phyloP scores from a whole-genome alignment of 1,284 basidiomycete genomes.

The Ganoderma multipileum region DNA sequence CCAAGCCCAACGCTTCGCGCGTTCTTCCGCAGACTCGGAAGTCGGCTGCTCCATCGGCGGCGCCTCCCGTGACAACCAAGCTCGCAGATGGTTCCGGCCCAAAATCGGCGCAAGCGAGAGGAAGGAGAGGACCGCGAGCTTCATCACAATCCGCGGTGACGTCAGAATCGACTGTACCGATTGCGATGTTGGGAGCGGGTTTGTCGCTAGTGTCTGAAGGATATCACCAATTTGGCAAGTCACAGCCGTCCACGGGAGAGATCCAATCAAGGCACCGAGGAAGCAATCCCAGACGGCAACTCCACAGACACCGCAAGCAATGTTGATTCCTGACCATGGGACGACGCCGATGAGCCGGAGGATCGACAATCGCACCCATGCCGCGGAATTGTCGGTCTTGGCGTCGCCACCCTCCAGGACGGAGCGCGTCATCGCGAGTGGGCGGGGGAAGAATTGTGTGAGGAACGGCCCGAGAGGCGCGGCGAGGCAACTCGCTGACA shows the following conservation, averaged over 20 bases:
- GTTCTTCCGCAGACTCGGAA: conserved; percentile 38
- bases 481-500: conserved; percentile 79
- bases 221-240: conserved; percentile 91
- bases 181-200: conserved; percentile 69
- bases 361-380: conserved; percentile 87
- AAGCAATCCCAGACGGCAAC: conserved; percentile 79
- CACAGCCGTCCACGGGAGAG: conserved; percentile 83
- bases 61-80: conserved; percentile 50
- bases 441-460: conserved; percentile 80
- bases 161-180: conserved; percentile 75
- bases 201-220: conserved; percentile 76
- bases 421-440: conserved; percentile 79
- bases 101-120: conserved; percentile 82
- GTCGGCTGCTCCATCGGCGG: conserved; percentile 20
- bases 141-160: conserved; percentile 74
- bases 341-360: conserved; percentile 90
- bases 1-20: conserved; percentile 60
- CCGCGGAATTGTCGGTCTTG: conserved; percentile 55
- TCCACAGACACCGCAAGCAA: conserved; percentile 89
- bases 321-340: conserved; percentile 94
- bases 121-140: conserved; percentile 76
- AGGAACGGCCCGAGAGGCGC: conserved; percentile 87
- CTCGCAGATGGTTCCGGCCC: conserved; percentile 65
- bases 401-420: conserved; percentile 63
- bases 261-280: conserved; percentile 83